Percentiles rank a stretch among this genome's conserved stretches.
phyloP scores from a whole-genome alignment of 164 flowering plant species.

The Stephania cephalantha region DNA sequence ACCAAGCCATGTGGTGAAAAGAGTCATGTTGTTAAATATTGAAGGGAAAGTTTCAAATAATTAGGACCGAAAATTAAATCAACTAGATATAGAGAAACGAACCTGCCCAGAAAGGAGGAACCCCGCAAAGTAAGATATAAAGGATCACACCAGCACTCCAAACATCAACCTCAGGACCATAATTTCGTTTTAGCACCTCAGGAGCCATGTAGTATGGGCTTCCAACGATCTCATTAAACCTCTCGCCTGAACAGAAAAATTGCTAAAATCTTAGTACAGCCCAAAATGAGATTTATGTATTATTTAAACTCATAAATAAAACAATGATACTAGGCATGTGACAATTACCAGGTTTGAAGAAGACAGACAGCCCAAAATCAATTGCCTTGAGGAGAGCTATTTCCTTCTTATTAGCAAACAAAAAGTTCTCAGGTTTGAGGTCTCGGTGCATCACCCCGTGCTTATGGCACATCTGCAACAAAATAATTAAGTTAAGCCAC shows the following conservation, averaged over 20 bases:
- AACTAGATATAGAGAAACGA: constrained; percentile 13
- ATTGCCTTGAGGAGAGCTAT: constrained; percentile 72
- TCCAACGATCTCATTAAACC: constrained; percentile 80
- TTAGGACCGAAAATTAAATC: not conserved
- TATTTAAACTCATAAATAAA: not conserved
- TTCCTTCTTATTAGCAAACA: constrained; percentile 88
- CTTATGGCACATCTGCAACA: constrained; percentile 77
- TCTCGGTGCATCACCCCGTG: constrained; percentile 97
- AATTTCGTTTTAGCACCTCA: constrained; percentile 78
- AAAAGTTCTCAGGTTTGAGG: constrained; percentile 90
- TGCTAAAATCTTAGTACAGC: constrained; percentile 1
- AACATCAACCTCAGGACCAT: constrained; percentile 86
- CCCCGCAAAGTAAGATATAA: constrained; percentile 84
- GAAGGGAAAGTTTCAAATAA: not conserved
- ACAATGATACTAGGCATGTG: not conserved
- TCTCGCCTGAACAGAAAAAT: constrained; percentile 47
- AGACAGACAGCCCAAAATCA: constrained; percentile 87
- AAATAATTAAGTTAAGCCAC: not conserved
- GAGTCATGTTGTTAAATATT: not conserved
- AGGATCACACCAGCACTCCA: constrained; percentile 97
- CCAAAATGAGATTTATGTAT: not conserved
- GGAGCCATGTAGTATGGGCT: constrained; percentile 99
- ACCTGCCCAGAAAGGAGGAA: constrained; percentile 99
- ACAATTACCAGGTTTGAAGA: constrained; percentile 71
- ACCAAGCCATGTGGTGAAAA: not conserved